These are phyloP conservation scores for Gastrolobium bilobum DNA, from an alignment of 306 rosid genomes.

Conservation along the genomic window DNA sequence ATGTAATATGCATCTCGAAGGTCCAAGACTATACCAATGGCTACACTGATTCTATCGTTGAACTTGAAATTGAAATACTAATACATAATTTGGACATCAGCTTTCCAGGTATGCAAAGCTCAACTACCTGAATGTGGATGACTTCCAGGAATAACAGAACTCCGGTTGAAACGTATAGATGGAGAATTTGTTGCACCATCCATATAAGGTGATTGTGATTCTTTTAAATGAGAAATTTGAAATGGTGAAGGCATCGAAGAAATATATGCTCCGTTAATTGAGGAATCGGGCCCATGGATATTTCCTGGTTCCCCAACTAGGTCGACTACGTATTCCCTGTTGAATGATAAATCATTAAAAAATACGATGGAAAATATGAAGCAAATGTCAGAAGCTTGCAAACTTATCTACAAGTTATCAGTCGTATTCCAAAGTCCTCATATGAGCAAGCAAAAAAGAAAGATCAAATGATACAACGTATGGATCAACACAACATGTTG, in stretches of 20 bases:
- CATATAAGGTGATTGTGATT: slow-evolving; percentile 67
- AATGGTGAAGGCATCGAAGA: slow-evolving; percentile 85
- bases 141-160: slow-evolving; percentile 58
- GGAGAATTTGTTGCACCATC: slow-evolving; percentile 58
- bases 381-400: slow-evolving; percentile 15
- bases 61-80: slow-evolving; percentile 34
- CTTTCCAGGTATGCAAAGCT: slow-evolving; percentile 44
- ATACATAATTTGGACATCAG: slow-evolving; percentile 31
- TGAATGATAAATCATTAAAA: slow-evolving; percentile 25
- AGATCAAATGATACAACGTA: slow-evolving; percentile 10
- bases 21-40: slow-evolving; percentile 11
- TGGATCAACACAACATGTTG: slow-evolving; percentile 44
- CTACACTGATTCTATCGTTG: slow-evolving; percentile 37
- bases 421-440: slow-evolving; percentile 18
- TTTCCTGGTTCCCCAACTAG: slow-evolving; percentile 98
- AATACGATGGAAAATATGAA: slow-evolving; percentile 1
- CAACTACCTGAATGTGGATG: slow-evolving; percentile 62
- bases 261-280: slow-evolving; percentile 86
- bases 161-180: slow-evolving; percentile 52
- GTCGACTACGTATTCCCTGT: slow-evolving; percentile 98
- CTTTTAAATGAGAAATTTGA: slow-evolving; percentile 83
- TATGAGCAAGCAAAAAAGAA: slow-evolving; percentile 29
- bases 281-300: slow-evolving; percentile 91
- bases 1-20: slow-evolving; percentile 22
- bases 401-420: slow-evolving; percentile 23